A percentile compares a stretch with the other conserved stretches of the same genome.
Evolutionary conservation across 345 rosid species (phyloP).

Genomic region (Lepidium sativum): DNA sequence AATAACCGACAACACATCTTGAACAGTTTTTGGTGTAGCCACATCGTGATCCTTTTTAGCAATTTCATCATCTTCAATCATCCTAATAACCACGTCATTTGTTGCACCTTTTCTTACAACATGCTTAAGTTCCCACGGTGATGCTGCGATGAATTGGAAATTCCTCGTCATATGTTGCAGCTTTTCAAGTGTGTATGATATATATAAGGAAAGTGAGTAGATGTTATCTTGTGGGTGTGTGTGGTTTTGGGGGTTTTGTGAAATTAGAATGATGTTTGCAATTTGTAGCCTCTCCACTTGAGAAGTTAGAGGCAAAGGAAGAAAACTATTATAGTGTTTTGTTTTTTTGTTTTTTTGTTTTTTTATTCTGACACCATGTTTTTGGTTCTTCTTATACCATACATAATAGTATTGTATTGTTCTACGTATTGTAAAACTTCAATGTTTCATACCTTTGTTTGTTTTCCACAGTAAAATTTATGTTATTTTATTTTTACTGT

Average conservation of each 20-base stretch:
- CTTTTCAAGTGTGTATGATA: background rate
- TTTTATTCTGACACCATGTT: too few relatives aligned
- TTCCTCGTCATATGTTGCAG: too few relatives aligned
- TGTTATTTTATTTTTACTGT: background rate
- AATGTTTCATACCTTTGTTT: background rate
- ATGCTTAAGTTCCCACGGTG: too few relatives aligned
- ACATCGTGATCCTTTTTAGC: too few relatives aligned
- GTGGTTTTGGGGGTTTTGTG: slow-evolving; percentile 8
- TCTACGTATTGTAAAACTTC: slow-evolving; percentile 1
- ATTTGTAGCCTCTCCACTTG: slow-evolving; percentile 19
- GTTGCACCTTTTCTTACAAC: too few relatives aligned
- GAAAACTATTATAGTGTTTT: background rate
- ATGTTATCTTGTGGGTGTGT: background rate
- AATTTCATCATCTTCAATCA: too few relatives aligned
- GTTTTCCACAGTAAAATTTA: background rate
- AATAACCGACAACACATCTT: too few relatives aligned
- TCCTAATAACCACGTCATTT: too few relatives aligned
- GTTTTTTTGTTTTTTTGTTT: background rate
- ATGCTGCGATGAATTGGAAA: too few relatives aligned
- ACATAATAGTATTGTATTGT: too few relatives aligned
- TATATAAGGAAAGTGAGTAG: slow-evolving; percentile 20
- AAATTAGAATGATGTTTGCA: slow-evolving; percentile 14
- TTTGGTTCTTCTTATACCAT: too few relatives aligned
- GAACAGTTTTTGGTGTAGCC: too few relatives aligned
- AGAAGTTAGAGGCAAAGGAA: slow-evolving; percentile 2